Evolutionary conservation across 176 grass and related monocot genomes (phyloP).

Genomic region (Microstegium vimineum): DNA sequence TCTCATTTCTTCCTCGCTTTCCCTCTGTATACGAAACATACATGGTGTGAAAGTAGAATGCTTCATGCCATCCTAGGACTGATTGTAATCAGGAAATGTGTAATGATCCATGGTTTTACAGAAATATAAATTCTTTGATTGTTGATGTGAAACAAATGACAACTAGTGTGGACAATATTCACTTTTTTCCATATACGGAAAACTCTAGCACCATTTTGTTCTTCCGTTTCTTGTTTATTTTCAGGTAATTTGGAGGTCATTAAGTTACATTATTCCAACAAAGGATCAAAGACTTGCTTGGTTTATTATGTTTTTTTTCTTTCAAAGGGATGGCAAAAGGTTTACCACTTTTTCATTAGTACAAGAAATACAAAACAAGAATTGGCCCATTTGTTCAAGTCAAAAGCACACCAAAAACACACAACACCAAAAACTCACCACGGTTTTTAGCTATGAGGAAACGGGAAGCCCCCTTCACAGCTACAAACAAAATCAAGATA

Average conservation of each 20-base stretch:
- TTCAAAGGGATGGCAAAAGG: not conserved
- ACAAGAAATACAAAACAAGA: not conserved
- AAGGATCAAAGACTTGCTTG: not conserved
- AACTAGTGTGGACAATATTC: not conserved
- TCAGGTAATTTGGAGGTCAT: not conserved
- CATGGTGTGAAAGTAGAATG: conserved; percentile 38
- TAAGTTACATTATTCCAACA: not conserved
- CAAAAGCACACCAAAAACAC: not conserved
- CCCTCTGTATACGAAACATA: conserved; percentile 36
- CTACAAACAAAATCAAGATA: too few relatives aligned
- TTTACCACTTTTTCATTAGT: not conserved
- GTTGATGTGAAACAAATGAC: conserved; percentile 12
- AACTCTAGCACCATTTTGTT: not conserved
- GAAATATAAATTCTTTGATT: conserved; percentile 39
- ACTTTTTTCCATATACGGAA: not conserved
- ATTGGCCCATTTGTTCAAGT: not conserved
- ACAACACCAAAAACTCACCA: not conserved
- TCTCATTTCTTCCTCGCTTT: conserved; percentile 16
- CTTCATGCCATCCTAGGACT: conserved; percentile 33
- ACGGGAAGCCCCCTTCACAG: too few relatives aligned
- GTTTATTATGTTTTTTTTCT: not conserved
- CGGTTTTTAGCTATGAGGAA: not conserved
- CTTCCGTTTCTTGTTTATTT: not conserved
- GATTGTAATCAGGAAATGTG: conserved; percentile 40
- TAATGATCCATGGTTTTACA: conserved; percentile 30